Conservation (phyloP, 768 basidiomycete genomes). For the Suillus ampliporus region DNA sequence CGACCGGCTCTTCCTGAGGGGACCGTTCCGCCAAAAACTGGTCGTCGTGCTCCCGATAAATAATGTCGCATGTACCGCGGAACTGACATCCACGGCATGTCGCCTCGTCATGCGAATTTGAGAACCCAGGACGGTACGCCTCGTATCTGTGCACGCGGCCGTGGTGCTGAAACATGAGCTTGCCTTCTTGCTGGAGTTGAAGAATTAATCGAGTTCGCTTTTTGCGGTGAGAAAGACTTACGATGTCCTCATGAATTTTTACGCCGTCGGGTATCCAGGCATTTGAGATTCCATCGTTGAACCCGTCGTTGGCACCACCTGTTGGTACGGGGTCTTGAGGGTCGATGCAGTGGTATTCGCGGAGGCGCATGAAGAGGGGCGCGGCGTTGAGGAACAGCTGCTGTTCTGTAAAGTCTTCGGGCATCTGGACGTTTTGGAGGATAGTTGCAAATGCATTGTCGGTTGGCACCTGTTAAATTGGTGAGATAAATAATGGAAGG, state of each 20-base stretch:
- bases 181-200: background rate
- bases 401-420: slow-evolving; percentile 40
- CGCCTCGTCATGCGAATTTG: slow-evolving; percentile 49
- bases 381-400: slow-evolving; percentile 44
- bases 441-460: slow-evolving; percentile 20
- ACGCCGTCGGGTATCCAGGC: slow-evolving; percentile 45
- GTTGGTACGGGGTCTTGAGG: slow-evolving; percentile 39
- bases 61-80: slow-evolving; percentile 34
- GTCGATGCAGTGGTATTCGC: slow-evolving; percentile 58
- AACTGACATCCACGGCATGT: slow-evolving; percentile 41
- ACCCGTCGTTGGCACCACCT: slow-evolving; percentile 23
- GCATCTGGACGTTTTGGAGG: slow-evolving; percentile 28
- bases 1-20: background rate
- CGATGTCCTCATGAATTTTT: slow-evolving; percentile 24
- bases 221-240: slow-evolving; percentile 20
- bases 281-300: slow-evolving; percentile 46
- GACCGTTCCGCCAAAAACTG: background rate
- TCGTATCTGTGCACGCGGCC: slow-evolving; percentile 42
- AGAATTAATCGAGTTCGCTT: background rate
- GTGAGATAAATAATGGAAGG: slow-evolving; percentile 1
- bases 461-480: slow-evolving; percentile 25
- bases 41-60: slow-evolving; percentile 22
- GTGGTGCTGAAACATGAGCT: slow-evolving; percentile 7
- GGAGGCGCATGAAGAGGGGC: slow-evolving; percentile 63
- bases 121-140: slow-evolving; percentile 43